These are phyloP conservation scores for Diaporthe citriasiana DNA, from an alignment of 2,329 filamentous ascomycete species.

Conservation along the genomic window DNA sequence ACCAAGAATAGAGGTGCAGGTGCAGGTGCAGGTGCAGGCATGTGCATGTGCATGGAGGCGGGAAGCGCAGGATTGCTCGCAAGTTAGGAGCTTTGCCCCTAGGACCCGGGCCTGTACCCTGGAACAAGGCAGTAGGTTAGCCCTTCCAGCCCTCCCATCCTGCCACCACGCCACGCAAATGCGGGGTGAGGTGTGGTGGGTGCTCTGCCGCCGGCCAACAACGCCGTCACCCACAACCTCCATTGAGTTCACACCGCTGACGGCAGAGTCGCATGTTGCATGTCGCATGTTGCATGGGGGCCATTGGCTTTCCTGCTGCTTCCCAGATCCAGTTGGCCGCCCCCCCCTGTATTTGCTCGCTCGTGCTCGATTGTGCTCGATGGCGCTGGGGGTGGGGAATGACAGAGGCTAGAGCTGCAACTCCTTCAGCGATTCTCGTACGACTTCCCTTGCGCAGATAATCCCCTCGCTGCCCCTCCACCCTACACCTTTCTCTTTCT, in stretches of 20 bases:
- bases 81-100: neutral
- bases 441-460: neutral
- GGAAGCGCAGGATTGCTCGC: constrained; percentile 18
- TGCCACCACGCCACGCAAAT: constrained; percentile 21
- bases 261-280: constrained; percentile 27
- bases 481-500: neutral
- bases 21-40: constrained; percentile 22
- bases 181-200: constrained; percentile 32
- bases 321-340: constrained; percentile 17
- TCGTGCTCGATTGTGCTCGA: constrained; percentile 11
- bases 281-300: neutral
- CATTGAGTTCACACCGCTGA: constrained; percentile 32
- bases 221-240: neutral
- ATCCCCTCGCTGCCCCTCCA: neutral
- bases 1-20: constrained; percentile 31
- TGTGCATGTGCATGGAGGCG: constrained; percentile 4
- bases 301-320: constrained; percentile 1
- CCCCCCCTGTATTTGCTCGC: neutral
- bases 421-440: constrained; percentile 22
- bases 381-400: constrained; percentile 5
- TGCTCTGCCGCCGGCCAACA: constrained; percentile 27
- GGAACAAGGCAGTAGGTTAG: neutral
- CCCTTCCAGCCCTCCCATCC: neutral
- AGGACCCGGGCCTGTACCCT: constrained; percentile 11
- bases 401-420: constrained; percentile 14